Base-by-base conservation (phyloP, 257 asterid genomes). In the Sherardia arvensis region DNA sequence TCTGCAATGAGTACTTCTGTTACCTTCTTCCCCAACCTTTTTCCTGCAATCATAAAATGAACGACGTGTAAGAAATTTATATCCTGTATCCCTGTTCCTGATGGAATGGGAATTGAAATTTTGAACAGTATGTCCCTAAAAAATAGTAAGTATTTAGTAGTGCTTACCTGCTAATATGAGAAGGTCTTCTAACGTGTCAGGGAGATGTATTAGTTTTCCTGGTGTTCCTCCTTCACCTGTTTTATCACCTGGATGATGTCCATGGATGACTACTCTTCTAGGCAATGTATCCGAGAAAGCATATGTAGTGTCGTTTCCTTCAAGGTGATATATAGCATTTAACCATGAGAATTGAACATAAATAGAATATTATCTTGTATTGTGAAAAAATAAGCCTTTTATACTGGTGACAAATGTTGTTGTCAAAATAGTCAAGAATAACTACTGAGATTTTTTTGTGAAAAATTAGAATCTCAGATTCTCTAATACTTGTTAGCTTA, bases 191-290 rank as follows among this genome's bases (percentile, higher is more conserved):
- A 84, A 67, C 72, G 99, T 82, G 65, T 77, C 78, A 11, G 99
- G 97, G 67, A 89, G 91, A 82, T 85, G 87, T 69, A 90, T 82
- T 57, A 89, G 88, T 75, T 78, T 85, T 56, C 95, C 96, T 54
- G 82, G 84, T 66, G 75, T 65, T 59, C 68, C 67, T 74, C 79
- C 83, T 72, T 79, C 87, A 45, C 59, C 72, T 61, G 65, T 61
- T 67, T 81, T 84, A 67, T 78, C 74, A 73, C 78, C 85, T 74
- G 94, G 95, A 74, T 84, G 94, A 79, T 89, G 85, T 47, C 90
- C 96, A 76, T 92, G 97, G 70, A 92, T 84, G 73, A 82, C 75
- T 59, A 89, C 86, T 79, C 99, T 85, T 71, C 62, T 65, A 1
- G 85, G 89, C 53, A 68, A 72, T 64, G 51, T 59, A 49, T 68